Conservation (phyloP, 805 yeast genomes). For the Pichia membranifaciens region DNA sequence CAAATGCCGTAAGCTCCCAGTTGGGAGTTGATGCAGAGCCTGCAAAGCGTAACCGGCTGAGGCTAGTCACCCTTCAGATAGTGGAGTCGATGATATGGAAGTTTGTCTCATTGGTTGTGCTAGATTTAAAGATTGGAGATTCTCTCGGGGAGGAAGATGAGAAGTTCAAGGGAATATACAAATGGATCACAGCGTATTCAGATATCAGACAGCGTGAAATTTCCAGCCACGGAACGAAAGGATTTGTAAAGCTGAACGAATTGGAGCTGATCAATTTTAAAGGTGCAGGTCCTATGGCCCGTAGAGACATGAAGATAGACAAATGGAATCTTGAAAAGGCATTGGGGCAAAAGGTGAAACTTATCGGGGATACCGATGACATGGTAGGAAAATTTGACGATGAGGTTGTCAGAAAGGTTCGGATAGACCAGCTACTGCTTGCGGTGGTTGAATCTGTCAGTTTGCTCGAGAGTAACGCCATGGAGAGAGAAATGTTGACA, state of each 20-base stretch:
- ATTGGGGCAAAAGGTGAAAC: conserved; percentile 38
- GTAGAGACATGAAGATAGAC: conserved; percentile 69
- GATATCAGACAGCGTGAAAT: conserved; percentile 9
- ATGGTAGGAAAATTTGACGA: conserved; percentile 49
- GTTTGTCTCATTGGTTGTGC: conserved; percentile 2
- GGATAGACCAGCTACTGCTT: conserved; percentile 48
- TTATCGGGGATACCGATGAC: conserved; percentile 31
- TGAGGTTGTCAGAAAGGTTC: conserved; percentile 52
- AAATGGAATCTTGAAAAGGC: conserved; percentile 57
- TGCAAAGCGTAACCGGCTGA: conserved; percentile 11
- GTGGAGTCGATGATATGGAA: conserved; percentile 13
- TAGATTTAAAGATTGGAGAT: conserved; percentile 7
- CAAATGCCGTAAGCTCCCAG: conserved; percentile 14
- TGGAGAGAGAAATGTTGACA: conserved; percentile 62
- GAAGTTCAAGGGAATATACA: conserved; percentile 7
- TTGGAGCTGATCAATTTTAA: conserved; percentile 6
- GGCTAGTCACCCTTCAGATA: conserved; percentile 12
- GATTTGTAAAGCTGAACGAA: conserved; percentile 11
- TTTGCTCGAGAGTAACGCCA: conserved; percentile 49
- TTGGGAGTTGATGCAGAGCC: conserved; percentile 2
- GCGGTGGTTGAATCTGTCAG: conserved; percentile 49
- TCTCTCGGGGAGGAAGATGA: neutral
- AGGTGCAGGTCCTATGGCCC: conserved; percentile 34
- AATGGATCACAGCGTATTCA: conserved; percentile 11
- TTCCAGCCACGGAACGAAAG: conserved; percentile 7